Percentiles rank a stretch among this genome's conserved stretches.
Evolutionary conservation across 805 yeast species (phyloP).

Genomic region (Helenozyma baotianmanensis): DNA sequence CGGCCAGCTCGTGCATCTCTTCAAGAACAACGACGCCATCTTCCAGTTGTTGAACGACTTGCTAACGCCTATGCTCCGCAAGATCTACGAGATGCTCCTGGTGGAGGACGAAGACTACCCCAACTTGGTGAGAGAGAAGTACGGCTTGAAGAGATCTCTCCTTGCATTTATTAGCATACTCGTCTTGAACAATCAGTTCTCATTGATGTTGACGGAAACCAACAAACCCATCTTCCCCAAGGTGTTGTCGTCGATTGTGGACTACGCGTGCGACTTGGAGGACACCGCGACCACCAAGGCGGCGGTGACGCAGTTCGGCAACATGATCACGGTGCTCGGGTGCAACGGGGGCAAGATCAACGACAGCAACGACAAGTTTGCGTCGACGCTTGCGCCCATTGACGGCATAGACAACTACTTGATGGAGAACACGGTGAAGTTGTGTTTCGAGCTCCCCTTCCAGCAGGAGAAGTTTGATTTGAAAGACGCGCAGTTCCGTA

Average conservation of each 20-base stretch:
- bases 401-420: slow-evolving; percentile 72
- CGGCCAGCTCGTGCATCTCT: slow-evolving; percentile 82
- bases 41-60: slow-evolving; percentile 72
- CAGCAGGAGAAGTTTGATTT: slow-evolving; percentile 59
- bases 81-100: slow-evolving; percentile 51
- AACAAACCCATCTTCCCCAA: slow-evolving; percentile 59
- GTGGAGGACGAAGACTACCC: slow-evolving; percentile 41
- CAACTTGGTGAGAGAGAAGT: slow-evolving; percentile 61
- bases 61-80: slow-evolving; percentile 66
- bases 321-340: slow-evolving; percentile 54
- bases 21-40: slow-evolving; percentile 59
- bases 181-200: slow-evolving; percentile 72
- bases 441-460: slow-evolving; percentile 78
- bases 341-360: slow-evolving; percentile 63
- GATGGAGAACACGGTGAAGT: slow-evolving; percentile 60
- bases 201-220: slow-evolving; percentile 66
- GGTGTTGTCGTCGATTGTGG: slow-evolving; percentile 59
- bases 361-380: slow-evolving; percentile 56
- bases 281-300: slow-evolving; percentile 66
- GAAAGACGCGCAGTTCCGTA: slow-evolving; percentile 75
- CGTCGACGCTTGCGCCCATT: slow-evolving; percentile 43
- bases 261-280: slow-evolving; percentile 55
- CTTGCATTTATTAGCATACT: slow-evolving; percentile 66
- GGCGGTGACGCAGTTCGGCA: slow-evolving; percentile 64
- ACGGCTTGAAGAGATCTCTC: slow-evolving; percentile 63